Evolutionary conservation across 78 protist genomes (phyloP).

Genomic region (Bodo saltans): DNA sequence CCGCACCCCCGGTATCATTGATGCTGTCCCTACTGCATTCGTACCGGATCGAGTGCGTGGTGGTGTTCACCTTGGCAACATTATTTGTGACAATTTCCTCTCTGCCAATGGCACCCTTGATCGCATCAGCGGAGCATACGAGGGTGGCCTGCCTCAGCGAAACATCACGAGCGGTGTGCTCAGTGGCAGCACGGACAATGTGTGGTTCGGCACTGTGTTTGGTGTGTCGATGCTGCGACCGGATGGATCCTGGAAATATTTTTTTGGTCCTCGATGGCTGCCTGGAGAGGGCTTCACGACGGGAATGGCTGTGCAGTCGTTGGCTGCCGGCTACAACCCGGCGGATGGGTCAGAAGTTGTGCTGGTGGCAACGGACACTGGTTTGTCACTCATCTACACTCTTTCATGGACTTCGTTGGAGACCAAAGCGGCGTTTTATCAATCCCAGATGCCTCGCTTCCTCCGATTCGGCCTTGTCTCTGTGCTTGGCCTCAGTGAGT

Average conservation of each 20-base stretch:
- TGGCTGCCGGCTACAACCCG: background rate
- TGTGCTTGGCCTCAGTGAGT: background rate
- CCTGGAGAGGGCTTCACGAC: background rate
- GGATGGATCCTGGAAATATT: background rate
- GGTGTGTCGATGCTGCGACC: background rate
- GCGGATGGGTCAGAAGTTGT: no score
- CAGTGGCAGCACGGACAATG: background rate
- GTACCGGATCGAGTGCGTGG: background rate
- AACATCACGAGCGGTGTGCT: background rate
- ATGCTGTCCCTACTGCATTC: background rate
- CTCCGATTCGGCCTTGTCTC: constrained; percentile 21
- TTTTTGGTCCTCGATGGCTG: constrained; percentile 6
- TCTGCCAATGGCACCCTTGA: background rate
- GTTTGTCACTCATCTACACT: background rate
- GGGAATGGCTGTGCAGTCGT: background rate
- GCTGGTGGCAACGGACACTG: constrained; percentile 14
- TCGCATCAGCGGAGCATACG: background rate
- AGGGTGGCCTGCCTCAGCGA: background rate
- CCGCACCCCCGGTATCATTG: background rate
- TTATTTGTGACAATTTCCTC: background rate
- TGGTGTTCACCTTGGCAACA: background rate
- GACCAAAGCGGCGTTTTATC: background rate
- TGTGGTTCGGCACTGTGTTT: background rate
- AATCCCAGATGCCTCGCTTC: background rate
- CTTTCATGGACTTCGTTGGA: background rate